A percentile compares a stretch with the other conserved stretches of the same genome.
These are phyloP conservation scores for Nemania bipapillata DNA, from an alignment of 2,329 filamentous ascomycete species.

Conservation along the genomic window DNA sequence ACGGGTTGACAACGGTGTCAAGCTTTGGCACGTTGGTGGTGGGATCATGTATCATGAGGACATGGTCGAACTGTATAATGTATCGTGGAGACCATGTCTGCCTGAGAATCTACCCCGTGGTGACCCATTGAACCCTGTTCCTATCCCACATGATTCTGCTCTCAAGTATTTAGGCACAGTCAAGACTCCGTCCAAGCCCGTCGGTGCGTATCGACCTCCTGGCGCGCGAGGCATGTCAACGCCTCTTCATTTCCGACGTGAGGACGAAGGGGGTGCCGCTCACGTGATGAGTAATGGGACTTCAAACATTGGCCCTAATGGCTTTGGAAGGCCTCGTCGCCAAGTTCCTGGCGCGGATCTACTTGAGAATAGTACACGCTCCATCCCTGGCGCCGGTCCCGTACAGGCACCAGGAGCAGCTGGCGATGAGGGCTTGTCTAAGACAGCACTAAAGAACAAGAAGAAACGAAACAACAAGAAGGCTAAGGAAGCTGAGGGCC, in stretches of 20 bases:
- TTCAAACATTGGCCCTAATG: conserved; percentile 75
- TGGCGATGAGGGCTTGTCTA: conserved; percentile 80
- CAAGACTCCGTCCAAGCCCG: conserved; percentile 95
- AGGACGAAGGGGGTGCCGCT: conserved; percentile 93
- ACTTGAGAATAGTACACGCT: conserved; percentile 63
- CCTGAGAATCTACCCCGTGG: conserved; percentile 67
- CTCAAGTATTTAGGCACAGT: conserved; percentile 82
- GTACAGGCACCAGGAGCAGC: conserved; percentile 68
- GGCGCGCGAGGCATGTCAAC: conserved; percentile 90
- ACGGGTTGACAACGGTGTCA: conserved; percentile 94
- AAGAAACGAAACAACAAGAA: conserved; percentile 97
- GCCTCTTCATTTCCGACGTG: conserved; percentile 94
- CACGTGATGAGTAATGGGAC: conserved; percentile 83
- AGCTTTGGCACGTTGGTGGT: conserved; percentile 92
- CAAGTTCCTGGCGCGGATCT: conserved; percentile 88
- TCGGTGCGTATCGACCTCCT: conserved; percentile 94
- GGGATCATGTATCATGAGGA: conserved; percentile 94
- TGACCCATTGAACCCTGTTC: conserved; percentile 78
- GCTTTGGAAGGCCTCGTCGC: conserved; percentile 80
- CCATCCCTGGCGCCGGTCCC: conserved; percentile 75
- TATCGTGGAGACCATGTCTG: conserved; percentile 83
- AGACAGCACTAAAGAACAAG: conserved; percentile 93
- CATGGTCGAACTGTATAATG: conserved; percentile 92
- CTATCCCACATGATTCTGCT: conserved; percentile 83
- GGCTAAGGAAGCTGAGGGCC: conserved; percentile 79